Evolutionary conservation across 1,284 basidiomycete species (phyloP), one percentile per base, ranked within the genome.

Genomic region (Lentinus polychrous): DNA sequence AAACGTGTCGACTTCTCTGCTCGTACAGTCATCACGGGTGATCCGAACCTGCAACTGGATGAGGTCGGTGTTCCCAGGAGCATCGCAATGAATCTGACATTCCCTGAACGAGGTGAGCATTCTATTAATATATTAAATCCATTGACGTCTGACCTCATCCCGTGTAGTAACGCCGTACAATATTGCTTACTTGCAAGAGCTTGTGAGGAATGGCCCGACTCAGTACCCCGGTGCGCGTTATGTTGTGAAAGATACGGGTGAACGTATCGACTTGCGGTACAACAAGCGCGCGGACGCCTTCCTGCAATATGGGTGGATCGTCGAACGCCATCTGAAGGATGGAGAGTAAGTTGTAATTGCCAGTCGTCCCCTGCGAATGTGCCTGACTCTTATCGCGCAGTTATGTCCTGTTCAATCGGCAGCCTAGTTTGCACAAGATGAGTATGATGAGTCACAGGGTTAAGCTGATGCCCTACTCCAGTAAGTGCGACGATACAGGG

Each of bases 371-470:
- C 32, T 7, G 22, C 7, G 20, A 10, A 35, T 40, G 8, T n/a
- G 10, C 8, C 15, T 15, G 8, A 34, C 22, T 2, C 35, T 24
- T 34, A 12, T 50, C 48, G 20, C 43, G 7, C 55, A 94, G 91
- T 64, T 97, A 81, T 60, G 91, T 99, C 32, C 72, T 99, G 45
- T 99, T 99, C 76, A 99, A 99, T 68, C 94, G 96, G 54, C 96
- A 99, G 64, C 96, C 96, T 2, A 91, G 86, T 76, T 69, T 99
- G 67, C 96, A 99, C 71, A 99, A 99, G 71, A 99, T 99, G 96
- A 95, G 91, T 76, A 99, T 99, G 96, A 99, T 99, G 96, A 93
- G 91, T 67, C 96, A 99, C 73, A 83, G 96, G 36, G 91, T 99
- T 44, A 93, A 91, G 64, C 74, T 99, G 50, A 97, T 99, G 94